Base-by-base conservation (phyloP, 805 yeast genomes). In the Saccharomycopsis selenospora region DNA sequence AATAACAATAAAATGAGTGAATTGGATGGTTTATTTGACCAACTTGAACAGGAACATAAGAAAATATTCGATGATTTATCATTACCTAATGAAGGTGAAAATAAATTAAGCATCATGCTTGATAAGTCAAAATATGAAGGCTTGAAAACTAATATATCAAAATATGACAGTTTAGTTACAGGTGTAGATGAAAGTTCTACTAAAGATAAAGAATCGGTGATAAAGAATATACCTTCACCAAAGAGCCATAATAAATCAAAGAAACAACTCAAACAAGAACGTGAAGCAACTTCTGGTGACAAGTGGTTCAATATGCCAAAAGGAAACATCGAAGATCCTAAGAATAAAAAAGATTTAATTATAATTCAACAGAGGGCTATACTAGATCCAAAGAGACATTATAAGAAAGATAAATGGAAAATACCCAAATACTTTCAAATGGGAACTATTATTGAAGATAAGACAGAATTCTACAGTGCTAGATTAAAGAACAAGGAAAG, bases 351-450 rank as follows among this genome's bases (percentile, higher is more conserved):
- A 51, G 98, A 93, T 62, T 62, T 93, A 57, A 70, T 79, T 59
- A 67, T 93, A 13, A 71, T 93, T 51, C 82, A 87, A 60, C 86
- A 91, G 68, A 79, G 99, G 66, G 83, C 85, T 48, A 96, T 89
- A 7, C 72, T 93, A 53, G 98, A 93, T 62, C 98, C 97, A 5
- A 93, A 93, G 67, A 77, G 97, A 58, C 96, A 88, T 66, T 93
- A 93, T 67, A 88, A 86, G 66, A 87, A 86, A 63, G 93, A 84
- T 51, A 80, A 80, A 53, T 83, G 89, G 84, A 73, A 72, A 44
- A 72, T 74, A 5, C 91, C 95, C 42, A 86, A 85, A 59, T 78
- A 72, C 55, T 89, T 93, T 63, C 93, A 91, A 50, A 76, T 85
- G 57, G 99, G 99, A 13, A 89, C 96, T 0, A 77, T 93, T 30